phyloP scores from a whole-genome alignment of 1,284 basidiomycete genomes.

The Ceratobasidium sp. region DNA sequence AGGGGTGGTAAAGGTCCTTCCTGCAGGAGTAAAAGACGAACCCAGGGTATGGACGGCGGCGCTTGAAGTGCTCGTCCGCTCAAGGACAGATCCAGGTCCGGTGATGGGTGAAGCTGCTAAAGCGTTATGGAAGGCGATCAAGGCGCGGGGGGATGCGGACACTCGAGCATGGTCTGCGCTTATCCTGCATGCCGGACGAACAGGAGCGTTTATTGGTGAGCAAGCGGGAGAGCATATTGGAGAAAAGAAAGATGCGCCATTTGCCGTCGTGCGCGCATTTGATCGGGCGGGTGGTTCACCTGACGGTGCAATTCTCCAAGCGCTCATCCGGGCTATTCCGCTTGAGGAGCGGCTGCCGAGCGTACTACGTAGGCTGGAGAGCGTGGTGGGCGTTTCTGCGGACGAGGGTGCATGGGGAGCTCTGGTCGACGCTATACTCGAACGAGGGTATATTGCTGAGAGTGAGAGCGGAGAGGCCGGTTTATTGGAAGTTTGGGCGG shows the following conservation, averaged over 20 bases:
- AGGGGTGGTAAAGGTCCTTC: constrained; percentile 28
- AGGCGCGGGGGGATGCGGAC: constrained; percentile 1
- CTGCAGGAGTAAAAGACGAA: background rate
- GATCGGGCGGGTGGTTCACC: constrained; percentile 21
- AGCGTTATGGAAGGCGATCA: background rate
- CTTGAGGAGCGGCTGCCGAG: background rate
- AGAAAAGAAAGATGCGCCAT: background rate
- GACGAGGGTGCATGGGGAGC: constrained; percentile 29
- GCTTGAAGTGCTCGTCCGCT: background rate
- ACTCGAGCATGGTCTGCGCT: constrained; percentile 28
- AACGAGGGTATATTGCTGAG: background rate
- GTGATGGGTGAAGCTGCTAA: background rate
- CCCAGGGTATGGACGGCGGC: constrained; percentile 11
- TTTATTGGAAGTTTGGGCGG: constrained; percentile 18
- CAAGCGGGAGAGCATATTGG: background rate
- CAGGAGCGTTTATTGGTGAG: background rate
- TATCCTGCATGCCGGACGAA: constrained; percentile 8
- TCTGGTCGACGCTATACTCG: constrained; percentile 21
- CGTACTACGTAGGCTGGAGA: constrained; percentile 16
- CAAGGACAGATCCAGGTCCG: background rate
- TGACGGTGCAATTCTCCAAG: constrained; percentile 16
- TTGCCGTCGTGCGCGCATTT: constrained; percentile 9
- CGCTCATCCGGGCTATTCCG: constrained; percentile 11
- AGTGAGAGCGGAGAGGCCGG: background rate
- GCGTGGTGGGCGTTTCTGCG: constrained; percentile 1